Base-by-base conservation (phyloP, 2,329 filamentous ascomycete species). In the Beauveria rudraprayagi region DNA sequence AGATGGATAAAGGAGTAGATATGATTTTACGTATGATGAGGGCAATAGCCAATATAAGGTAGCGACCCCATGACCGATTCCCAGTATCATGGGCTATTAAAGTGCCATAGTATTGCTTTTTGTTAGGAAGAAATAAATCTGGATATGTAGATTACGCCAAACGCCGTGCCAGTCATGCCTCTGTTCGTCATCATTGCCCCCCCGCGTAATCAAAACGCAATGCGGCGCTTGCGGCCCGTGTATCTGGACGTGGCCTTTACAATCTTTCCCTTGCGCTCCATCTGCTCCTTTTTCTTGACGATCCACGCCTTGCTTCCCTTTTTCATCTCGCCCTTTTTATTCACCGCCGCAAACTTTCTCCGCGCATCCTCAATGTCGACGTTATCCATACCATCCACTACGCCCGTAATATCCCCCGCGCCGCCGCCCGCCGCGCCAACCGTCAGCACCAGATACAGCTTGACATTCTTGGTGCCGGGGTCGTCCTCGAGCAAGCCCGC, bases 401-500 rank as follows among this genome's bases (percentile, higher is more conserved):
- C 89, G 6, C 90, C 89, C 0, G 92, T 97, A 65, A 99, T 97
- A 71, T 96, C 92, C 9, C 89, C 52, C 4, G 8, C 88, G 1
- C 34, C 34, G 1, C 34, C 74, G 37, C 77, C 78, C 2, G 75
- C 76, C 3, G 84, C 85, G 37, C 93, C 94, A 1, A 96, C 94
- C 0, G 92, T 97, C 37, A 99, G 77, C 0, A 99, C 93, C 2
- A 99, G 80, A 72, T 99, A 99, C n/a, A 95, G 80, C 80, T 99
- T 99, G 67, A 88, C 86, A 71, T 92, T 97, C 81, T 99, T 99
- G 43, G 94, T 99, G 48, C 92, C 93, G 0, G 90, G 90, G 72
- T 97, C 93, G 74, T 99, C 94, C 74, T 97, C 93, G 53, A 99
- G 78, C 40, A 99, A 83, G 77, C 94, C 94, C 0, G 94, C 94